Percentiles rank a stretch among this genome's conserved stretches.
These are phyloP conservation scores for Diospyros kaki DNA, from an alignment of 148 eudicot species.

Conservation along the genomic window DNA sequence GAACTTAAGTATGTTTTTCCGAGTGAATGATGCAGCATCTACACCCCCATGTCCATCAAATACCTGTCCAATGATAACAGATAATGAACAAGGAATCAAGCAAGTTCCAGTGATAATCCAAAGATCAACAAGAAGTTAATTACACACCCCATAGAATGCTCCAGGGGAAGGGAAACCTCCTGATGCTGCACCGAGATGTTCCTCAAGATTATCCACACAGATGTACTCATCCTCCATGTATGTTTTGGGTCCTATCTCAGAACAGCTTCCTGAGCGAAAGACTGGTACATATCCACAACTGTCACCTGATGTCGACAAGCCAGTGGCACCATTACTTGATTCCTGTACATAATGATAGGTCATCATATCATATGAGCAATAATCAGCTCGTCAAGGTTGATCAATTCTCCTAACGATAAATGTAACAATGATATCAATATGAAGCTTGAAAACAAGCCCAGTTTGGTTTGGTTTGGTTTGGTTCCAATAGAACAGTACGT, in stretches of 20 bases:
- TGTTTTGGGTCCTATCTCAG: slow-evolving; percentile 82
- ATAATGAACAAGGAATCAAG: not conserved
- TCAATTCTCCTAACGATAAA: no score
- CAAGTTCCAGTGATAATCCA: not conserved
- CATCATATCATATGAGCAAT: no score
- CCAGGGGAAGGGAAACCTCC: slow-evolving; percentile 56
- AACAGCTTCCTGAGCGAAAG: slow-evolving; percentile 83
- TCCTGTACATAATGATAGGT: slow-evolving; percentile 28
- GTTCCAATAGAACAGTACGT: no score
- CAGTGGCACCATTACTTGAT: slow-evolving; percentile 28
- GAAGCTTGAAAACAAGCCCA: no score
- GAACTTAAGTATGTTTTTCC: slow-evolving; percentile 62
- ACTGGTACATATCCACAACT: slow-evolving; percentile 47
- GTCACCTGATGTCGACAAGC: slow-evolving; percentile 40
- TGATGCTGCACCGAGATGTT: slow-evolving; percentile 37
- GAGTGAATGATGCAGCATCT: slow-evolving; percentile 74
- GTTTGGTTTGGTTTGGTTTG: no score
- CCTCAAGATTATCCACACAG: slow-evolving; percentile 66
- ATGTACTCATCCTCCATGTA: slow-evolving; percentile 89
- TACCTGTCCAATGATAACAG: slow-evolving; percentile 39
- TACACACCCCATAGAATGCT: slow-evolving; percentile 81
- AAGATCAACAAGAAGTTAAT: not conserved
- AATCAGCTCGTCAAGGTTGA: no score
- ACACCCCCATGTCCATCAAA: slow-evolving; percentile 94
- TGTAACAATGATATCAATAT: no score